Conservation (phyloP, 768 basidiomycete genomes). For the Pulveroboletus sp. region DNA sequence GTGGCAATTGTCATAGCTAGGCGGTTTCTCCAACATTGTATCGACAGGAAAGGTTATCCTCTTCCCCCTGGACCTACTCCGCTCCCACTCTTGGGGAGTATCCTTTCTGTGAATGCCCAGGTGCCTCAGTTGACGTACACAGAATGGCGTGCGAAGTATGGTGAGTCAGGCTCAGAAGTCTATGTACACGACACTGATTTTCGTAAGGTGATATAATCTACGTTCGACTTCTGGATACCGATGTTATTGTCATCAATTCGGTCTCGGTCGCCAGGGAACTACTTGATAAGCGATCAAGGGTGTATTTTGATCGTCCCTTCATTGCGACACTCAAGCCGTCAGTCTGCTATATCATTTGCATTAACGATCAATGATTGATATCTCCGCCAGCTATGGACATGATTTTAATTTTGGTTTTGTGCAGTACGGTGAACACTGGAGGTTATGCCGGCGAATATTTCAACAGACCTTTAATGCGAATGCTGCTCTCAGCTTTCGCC, state of each 20-base stretch:
- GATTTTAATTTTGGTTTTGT: background rate
- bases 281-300: conserved; percentile 1
- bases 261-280: background rate
- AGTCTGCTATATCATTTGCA: background rate
- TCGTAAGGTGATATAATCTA: conserved; percentile 1
- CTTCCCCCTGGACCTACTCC: conserved; percentile 8
- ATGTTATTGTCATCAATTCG: background rate
- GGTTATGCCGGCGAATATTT: conserved; percentile 1
- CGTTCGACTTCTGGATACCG: background rate
- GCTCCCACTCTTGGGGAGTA: conserved; percentile 4
- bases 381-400: background rate
- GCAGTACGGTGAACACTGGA: background rate
- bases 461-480: conserved; percentile 1
- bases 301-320: conserved; percentile 3
- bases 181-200: background rate
- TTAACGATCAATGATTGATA: background rate
- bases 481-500: background rate
- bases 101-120: background rate
- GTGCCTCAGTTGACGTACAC: conserved; percentile 4
- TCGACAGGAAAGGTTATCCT: background rate
- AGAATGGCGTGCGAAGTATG: conserved; percentile 4
- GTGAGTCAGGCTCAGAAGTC: background rate
- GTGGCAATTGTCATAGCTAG: background rate
- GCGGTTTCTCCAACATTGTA: background rate
- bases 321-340: background rate